phyloP scores from a whole-genome alignment of 768 basidiomycete species.

The Calocybe indica region DNA sequence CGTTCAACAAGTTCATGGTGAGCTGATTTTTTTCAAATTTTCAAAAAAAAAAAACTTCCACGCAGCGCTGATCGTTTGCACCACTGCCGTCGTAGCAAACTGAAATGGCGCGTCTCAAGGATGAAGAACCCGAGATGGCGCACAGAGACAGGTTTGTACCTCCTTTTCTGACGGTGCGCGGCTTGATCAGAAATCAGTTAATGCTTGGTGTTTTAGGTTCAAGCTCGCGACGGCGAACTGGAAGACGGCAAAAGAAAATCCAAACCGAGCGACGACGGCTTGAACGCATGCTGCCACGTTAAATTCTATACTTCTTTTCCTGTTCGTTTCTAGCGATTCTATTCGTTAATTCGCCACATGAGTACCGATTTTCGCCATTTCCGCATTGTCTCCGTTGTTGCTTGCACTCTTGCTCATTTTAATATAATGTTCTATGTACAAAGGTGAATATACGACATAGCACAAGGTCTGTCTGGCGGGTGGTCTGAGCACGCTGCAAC shows the following conservation, averaged over 20 bases:
- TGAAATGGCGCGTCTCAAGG: constrained; percentile 76
- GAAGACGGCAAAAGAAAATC: constrained; percentile 70
- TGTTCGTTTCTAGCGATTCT: neutral
- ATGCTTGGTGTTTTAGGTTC: constrained; percentile 38
- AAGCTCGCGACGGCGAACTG: constrained; percentile 72
- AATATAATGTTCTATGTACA: neutral
- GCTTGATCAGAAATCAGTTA: no score
- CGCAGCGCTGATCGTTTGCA: no score
- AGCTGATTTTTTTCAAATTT: constrained; percentile 7
- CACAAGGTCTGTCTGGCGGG: neutral
- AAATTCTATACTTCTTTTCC: neutral
- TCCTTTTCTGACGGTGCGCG: neutral
- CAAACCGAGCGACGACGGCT: constrained; percentile 21
- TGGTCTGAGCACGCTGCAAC: neutral
- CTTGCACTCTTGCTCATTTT: constrained; percentile 1
- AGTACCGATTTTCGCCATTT: neutral
- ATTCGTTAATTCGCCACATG: neutral
- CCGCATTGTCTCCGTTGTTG: neutral
- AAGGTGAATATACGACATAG: no score
- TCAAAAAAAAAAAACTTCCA: no score
- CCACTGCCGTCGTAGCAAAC: constrained; percentile 42
- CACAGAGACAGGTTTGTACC: constrained; percentile 66
- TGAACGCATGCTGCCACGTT: constrained; percentile 20
- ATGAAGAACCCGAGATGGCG: constrained; percentile 61
- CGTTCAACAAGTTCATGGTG: constrained; percentile 74